These are phyloP conservation scores for Nelumbo lutea DNA, from an alignment of 164 flowering plant genomes.

Conservation along the genomic window DNA sequence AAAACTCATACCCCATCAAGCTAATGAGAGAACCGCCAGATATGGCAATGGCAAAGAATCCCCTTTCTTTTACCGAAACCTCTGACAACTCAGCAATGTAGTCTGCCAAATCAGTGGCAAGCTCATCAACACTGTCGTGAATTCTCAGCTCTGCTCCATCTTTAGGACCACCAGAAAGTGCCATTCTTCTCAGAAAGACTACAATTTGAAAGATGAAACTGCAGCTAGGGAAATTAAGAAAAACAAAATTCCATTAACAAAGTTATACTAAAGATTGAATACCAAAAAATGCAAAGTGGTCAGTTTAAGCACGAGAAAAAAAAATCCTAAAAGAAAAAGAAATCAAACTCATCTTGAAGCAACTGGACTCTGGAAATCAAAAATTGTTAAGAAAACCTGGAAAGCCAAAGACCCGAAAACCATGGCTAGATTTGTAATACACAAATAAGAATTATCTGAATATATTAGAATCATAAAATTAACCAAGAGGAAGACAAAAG, in stretches of 20 bases:
- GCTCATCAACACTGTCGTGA: slow-evolving; percentile 68
- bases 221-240: background rate
- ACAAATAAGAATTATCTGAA: background rate
- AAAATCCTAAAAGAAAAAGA: background rate
- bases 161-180: slow-evolving; percentile 29
- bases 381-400: background rate
- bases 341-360: background rate
- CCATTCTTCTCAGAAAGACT: slow-evolving; percentile 34
- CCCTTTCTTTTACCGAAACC: slow-evolving; percentile 9
- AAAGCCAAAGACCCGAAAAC: slow-evolving; percentile 2
- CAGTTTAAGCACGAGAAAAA: background rate
- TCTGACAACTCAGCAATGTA: slow-evolving; percentile 80
- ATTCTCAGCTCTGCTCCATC: slow-evolving; percentile 62
- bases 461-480: slow-evolving; percentile 1
- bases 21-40: slow-evolving; percentile 76
- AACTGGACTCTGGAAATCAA: background rate
- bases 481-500: background rate
- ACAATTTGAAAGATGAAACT: background rate
- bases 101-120: slow-evolving; percentile 70
- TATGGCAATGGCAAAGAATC: slow-evolving; percentile 33
- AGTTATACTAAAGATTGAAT: background rate
- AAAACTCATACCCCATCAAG: slow-evolving; percentile 51
- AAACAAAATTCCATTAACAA: background rate
- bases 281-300: background rate
- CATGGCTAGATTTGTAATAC: background rate